Percentiles rank a stretch among this genome's conserved stretches.
Conservation (phyloP, 2,329 filamentous ascomycete species). For the Parastagonospora nodorum region DNA sequence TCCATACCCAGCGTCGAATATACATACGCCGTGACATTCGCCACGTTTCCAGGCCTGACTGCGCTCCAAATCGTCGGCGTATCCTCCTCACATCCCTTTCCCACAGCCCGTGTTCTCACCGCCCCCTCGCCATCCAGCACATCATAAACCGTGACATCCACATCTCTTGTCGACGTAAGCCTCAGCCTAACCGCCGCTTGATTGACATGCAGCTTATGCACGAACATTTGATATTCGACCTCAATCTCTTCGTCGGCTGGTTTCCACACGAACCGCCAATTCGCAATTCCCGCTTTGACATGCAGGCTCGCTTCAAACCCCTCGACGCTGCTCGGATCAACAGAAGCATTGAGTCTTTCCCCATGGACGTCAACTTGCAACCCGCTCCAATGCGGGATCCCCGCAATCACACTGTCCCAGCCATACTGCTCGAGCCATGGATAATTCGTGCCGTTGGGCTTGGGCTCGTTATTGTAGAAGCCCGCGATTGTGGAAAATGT, state of each 20-base stretch:
- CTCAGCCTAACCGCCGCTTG: constrained; percentile 65
- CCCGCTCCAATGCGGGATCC: constrained; percentile 71
- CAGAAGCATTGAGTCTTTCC: constrained; percentile 64
- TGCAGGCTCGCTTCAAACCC: constrained; percentile 66
- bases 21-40: constrained; percentile 66
- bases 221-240: constrained; percentile 69
- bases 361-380: constrained; percentile 62
- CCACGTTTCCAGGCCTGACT: constrained; percentile 66
- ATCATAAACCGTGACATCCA: constrained; percentile 66
- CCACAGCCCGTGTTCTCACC: constrained; percentile 64
- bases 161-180: constrained; percentile 59
- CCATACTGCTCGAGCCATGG: constrained; percentile 72
- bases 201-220: constrained; percentile 67
- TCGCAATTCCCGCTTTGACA: constrained; percentile 65
- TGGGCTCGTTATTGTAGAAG: constrained; percentile 67
- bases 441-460: constrained; percentile 66
- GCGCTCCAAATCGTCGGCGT: constrained; percentile 65
- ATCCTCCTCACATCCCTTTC: constrained; percentile 60
- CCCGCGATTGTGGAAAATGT: constrained; percentile 71
- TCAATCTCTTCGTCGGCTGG: constrained; percentile 63
- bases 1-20: constrained; percentile 59
- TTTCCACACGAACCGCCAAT: constrained; percentile 70
- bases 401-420: constrained; percentile 71
- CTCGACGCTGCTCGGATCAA: constrained; percentile 62
- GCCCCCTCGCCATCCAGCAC: constrained; percentile 71